Evolutionary conservation across 306 rosid species (phyloP).

Genomic region (Notholithocarpus densiflorus): DNA sequence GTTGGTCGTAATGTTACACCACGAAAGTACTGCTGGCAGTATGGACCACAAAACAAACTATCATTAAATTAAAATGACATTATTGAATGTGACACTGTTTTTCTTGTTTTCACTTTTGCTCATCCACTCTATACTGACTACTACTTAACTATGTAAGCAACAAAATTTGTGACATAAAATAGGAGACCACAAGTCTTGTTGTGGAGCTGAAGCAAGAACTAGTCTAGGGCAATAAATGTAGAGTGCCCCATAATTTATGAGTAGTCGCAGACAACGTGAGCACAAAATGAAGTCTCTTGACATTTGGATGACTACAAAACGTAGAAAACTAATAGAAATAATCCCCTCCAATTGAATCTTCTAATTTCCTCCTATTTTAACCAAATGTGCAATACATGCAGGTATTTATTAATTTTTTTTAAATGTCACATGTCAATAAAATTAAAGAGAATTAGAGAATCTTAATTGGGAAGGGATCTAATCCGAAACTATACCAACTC

Average conservation of each 20-base stretch:
- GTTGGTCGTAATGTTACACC: neutral
- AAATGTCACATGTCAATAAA: too few relatives aligned
- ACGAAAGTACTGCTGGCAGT: neutral
- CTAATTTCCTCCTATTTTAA: too few relatives aligned
- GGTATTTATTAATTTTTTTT: too few relatives aligned
- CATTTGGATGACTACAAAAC: neutral
- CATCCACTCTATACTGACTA: neutral
- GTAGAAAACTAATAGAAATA: neutral
- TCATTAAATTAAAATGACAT: constrained; percentile 23
- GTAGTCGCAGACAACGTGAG: neutral
- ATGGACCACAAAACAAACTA: constrained; percentile 13
- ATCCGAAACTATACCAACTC: neutral
- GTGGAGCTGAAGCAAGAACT: neutral
- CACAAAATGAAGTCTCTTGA: neutral
- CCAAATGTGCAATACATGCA: too few relatives aligned
- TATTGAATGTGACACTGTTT: neutral
- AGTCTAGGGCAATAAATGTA: constrained; percentile 12
- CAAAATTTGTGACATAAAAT: neutral
- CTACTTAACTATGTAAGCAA: neutral
- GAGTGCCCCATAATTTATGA: neutral
- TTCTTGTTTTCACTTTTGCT: neutral
- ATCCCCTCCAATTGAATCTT: too few relatives aligned
- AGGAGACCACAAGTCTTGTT: constrained; percentile 4
- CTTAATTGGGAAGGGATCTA: too few relatives aligned
- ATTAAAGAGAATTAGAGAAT: too few relatives aligned